A percentile compares a stretch with the other conserved stretches of the same genome.
Conservation (phyloP, 176 grass and related monocot genomes). For the Pharus latifolius region DNA sequence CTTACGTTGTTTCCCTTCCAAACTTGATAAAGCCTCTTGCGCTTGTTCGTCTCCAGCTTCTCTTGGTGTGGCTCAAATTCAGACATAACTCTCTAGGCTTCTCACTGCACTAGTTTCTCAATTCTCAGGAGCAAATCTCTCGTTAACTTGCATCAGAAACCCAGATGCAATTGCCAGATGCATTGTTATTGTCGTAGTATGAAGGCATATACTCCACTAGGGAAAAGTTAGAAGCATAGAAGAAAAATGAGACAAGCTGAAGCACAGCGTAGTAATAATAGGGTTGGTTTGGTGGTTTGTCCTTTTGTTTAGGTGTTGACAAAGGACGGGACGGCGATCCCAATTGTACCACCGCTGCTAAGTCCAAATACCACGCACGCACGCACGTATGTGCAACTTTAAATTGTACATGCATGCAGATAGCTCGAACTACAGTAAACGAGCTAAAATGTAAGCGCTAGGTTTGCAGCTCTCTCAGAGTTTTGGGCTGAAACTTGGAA, state of each 20-base stretch:
- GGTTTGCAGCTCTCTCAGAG: too few species aligned
- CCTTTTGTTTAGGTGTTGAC: background rate
- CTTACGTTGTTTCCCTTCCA: slow-evolving; percentile 70
- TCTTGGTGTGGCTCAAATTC: background rate
- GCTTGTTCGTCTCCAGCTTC: background rate
- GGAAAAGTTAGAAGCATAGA: background rate
- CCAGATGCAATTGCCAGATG: background rate
- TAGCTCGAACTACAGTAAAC: too few species aligned
- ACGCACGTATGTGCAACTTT: too few species aligned
- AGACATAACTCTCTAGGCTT: background rate
- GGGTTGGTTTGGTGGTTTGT: background rate
- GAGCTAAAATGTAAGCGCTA: too few species aligned
- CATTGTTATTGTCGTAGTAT: slow-evolving; percentile 12
- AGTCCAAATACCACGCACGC: too few species aligned
- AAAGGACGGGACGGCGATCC: slow-evolving; percentile 2
- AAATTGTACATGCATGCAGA: too few species aligned
- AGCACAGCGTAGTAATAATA: background rate
- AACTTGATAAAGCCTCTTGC: slow-evolving; percentile 37
- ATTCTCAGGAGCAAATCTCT: too few species aligned
- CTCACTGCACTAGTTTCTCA: too few species aligned
- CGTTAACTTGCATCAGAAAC: background rate
- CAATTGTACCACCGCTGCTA: background rate
- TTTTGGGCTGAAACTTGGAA: too few species aligned
- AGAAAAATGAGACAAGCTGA: background rate
- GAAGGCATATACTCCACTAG: background rate